phyloP scores from a whole-genome alignment of 2,329 filamentous ascomycete species.

The Paraphoma chrysanthemicola region DNA sequence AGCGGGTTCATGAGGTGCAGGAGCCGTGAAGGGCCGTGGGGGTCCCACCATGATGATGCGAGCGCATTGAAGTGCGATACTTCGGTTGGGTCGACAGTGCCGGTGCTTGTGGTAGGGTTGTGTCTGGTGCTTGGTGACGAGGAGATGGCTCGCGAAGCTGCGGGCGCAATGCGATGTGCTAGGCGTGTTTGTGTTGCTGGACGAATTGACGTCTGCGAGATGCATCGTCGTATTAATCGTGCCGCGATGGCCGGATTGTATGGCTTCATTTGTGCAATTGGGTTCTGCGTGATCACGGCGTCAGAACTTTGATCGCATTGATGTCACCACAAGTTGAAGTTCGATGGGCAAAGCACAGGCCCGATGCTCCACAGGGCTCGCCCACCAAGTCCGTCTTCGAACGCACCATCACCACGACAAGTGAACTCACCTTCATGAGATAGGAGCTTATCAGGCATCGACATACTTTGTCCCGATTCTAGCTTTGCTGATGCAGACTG shows the following conservation, averaged over 20 bases:
- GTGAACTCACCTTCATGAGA: no score
- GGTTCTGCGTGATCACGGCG: neutral
- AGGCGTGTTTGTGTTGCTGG: neutral
- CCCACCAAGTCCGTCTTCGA: no score
- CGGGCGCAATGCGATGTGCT: neutral
- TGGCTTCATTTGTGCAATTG: conserved; percentile 20
- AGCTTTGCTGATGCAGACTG: no score
- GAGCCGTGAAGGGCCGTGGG: conserved; percentile 87
- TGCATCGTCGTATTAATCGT: conserved; percentile 5
- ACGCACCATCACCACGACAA: no score
- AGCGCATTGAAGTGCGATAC: conserved; percentile 94
- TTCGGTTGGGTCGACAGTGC: conserved; percentile 77
- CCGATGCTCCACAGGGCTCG: neutral
- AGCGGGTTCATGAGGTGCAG: conserved; percentile 98
- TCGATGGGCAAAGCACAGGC: neutral
- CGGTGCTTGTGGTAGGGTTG: conserved; percentile 23
- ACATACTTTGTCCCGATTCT: no score
- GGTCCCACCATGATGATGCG: conserved; percentile 96
- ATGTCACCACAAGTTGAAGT: conserved; percentile 1
- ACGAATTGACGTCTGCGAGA: neutral
- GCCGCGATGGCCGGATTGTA: neutral
- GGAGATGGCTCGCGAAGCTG: conserved; percentile 21
- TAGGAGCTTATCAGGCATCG: no score
- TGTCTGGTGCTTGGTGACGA: conserved; percentile 18
- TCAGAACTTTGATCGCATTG: neutral